Evolutionary conservation across 2,329 filamentous ascomycete genomes (phyloP), one percentile per base, ranked within the genome.

Genomic region (Ascosphaera apis): DNA sequence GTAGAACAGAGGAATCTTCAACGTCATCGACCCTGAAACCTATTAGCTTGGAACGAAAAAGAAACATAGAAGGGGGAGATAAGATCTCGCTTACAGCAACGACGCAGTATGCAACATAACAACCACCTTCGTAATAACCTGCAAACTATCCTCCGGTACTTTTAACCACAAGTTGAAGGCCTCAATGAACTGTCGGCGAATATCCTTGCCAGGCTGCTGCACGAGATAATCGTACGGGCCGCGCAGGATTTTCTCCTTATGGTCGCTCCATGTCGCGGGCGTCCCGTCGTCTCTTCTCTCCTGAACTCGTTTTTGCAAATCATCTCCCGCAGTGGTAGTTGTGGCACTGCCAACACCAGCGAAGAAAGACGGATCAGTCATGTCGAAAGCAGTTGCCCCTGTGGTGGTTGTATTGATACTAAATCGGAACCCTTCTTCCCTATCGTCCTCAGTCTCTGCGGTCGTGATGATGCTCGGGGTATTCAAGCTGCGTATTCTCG

Each of bases 161-260:
- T 49, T 41, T 23, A 56, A 43, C 49, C 55, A 58, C 4, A 45
- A 43, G 34, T 58, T 54, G 33, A 59, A 50, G 2, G 53, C 54
- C 13, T 52, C 45, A 37, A 59, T 53, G 6, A 58, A 40, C 31
- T 49, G 46, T 12, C 48, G 43, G 6, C 55, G 47, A 34, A 60
- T 48, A 19, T 53, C 53, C 37, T 60, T 59, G 43, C 82, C 82
- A 0, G 80, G 79, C 42, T 83, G 75, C 32, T 69, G 67, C 47
- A 73, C 67, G 41, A 88, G 65, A 53, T 91, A 91, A 49, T 86
- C 75, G 47, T 72, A 91, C 1, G 82, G 82, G 0, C 74, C 81
- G 34, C 74, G 61, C 36, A 91, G 60, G 41, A 86, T 73, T 52
- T 69, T 70, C 53, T 88, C 79, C 59, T 88, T 86, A 47, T 77